Percentiles rank a stretch among this genome's conserved stretches.
Evolutionary conservation across 2,329 filamentous ascomycete species (phyloP).

Genomic region (Calonectria montana): DNA sequence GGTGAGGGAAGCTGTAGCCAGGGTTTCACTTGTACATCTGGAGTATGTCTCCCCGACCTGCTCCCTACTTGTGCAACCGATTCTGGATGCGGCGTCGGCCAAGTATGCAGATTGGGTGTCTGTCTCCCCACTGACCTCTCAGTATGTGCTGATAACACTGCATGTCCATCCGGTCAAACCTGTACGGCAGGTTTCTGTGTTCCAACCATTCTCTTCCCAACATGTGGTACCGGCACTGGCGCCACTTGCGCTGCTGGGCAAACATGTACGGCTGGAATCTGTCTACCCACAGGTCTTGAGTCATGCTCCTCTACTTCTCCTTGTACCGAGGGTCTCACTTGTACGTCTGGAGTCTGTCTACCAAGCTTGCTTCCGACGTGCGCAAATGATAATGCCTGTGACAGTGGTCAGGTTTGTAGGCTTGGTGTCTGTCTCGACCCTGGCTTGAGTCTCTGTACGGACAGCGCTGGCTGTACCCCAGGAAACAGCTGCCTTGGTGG

Average conservation of each 20-base stretch:
- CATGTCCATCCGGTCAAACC: not conserved
- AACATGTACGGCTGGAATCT: constrained; percentile 2
- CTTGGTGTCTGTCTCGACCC: not conserved
- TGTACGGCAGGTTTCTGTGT: constrained; percentile 14
- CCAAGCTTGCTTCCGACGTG: not conserved
- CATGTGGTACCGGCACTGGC: not conserved
- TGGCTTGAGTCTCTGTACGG: not conserved
- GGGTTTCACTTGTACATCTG: not conserved
- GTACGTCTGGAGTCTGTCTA: constrained; percentile 7
- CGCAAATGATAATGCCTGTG: not conserved
- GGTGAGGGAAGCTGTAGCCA: not conserved
- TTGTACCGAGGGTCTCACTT: not conserved
- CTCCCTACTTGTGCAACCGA: not conserved
- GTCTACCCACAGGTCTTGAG: not conserved
- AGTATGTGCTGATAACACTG: not conserved
- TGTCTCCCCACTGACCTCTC: constrained; percentile 1
- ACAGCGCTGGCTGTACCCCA: not conserved
- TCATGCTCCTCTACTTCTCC: not conserved
- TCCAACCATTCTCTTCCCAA: not conserved
- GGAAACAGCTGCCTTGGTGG: not conserved
- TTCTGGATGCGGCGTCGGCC: not conserved
- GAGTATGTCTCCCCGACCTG: constrained; percentile 1
- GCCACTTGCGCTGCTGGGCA: not conserved
- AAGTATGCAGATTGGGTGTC: constrained; percentile 1
- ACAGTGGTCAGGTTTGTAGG: not conserved